Percentiles rank a stretch among this genome's conserved stretches.
Conservation (phyloP, 352 stramenopile genomes). For the Pythium graminicola region DNA sequence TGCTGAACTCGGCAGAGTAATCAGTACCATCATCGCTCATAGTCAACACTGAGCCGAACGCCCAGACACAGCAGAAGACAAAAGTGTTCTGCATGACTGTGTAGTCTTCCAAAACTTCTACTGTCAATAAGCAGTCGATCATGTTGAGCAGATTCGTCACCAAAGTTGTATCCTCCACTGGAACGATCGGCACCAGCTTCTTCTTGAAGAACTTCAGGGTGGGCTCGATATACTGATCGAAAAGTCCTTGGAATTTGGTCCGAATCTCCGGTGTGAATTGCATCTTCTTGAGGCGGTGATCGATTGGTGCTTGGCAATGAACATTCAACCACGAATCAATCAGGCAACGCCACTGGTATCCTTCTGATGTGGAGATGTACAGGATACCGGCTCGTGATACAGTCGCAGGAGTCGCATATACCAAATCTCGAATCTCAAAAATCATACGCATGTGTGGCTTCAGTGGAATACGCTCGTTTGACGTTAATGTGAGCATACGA, state of each 20-base stretch:
- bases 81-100: slow-evolving; percentile 90
- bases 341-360: slow-evolving; percentile 92
- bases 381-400: slow-evolving; percentile 85
- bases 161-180: slow-evolving; percentile 91
- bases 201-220: slow-evolving; percentile 94
- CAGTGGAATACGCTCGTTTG: slow-evolving; percentile 84
- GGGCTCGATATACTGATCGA: slow-evolving; percentile 89
- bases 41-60: slow-evolving; percentile 90
- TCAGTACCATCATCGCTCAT: slow-evolving; percentile 92
- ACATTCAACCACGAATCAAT: slow-evolving; percentile 97
- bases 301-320: slow-evolving; percentile 76
- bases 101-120: slow-evolving; percentile 65
- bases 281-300: slow-evolving; percentile 68
- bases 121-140: slow-evolving; percentile 89
- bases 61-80: slow-evolving; percentile 94
- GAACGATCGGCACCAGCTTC: slow-evolving; percentile 88
- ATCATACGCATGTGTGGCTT: slow-evolving; percentile 87
- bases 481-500: slow-evolving; percentile 79
- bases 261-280: slow-evolving; percentile 72
- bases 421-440: slow-evolving; percentile 90
- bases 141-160: slow-evolving; percentile 93
- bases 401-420: slow-evolving; percentile 80
- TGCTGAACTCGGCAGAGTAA: slow-evolving; percentile 92
- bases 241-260: slow-evolving; percentile 79
- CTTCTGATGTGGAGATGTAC: slow-evolving; percentile 87